Percentiles rank a stretch among this genome's conserved stretches.
Conservation (phyloP, 192 early-diverging fungal genomes). For the Backusella macrospora region DNA sequence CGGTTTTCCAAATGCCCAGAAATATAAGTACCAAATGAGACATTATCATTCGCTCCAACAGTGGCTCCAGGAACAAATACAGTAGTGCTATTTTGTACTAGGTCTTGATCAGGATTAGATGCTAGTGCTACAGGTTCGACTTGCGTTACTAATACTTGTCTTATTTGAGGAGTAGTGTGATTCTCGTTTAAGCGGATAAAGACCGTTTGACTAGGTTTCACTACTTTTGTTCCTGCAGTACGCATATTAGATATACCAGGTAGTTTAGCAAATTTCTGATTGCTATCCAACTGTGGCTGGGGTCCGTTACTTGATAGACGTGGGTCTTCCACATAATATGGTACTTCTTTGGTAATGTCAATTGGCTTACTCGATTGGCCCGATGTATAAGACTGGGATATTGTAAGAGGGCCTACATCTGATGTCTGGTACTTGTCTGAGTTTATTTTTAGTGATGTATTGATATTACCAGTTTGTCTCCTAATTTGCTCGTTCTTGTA, state of each 20-base stretch:
- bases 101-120: neutral
- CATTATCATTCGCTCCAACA: neutral
- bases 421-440: neutral
- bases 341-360: neutral
- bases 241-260: neutral
- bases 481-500: conserved; percentile 7
- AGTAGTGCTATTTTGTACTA: neutral
- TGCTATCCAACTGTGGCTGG: neutral
- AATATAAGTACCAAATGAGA: conserved; percentile 8
- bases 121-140: neutral
- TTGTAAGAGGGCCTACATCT: neutral
- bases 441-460: neutral
- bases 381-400: neutral
- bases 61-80: neutral
- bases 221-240: neutral
- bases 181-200: neutral
- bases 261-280: neutral
- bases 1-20: neutral
- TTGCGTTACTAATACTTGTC: neutral
- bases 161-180: neutral
- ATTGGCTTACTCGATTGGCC: neutral
- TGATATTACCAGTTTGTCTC: neutral
- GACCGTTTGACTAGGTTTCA: neutral
- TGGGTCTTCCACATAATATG: neutral
- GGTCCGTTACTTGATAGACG: neutral